Conservation (phyloP, 352 stramenopile genomes). For the Aphanomyces euteiches region DNA sequence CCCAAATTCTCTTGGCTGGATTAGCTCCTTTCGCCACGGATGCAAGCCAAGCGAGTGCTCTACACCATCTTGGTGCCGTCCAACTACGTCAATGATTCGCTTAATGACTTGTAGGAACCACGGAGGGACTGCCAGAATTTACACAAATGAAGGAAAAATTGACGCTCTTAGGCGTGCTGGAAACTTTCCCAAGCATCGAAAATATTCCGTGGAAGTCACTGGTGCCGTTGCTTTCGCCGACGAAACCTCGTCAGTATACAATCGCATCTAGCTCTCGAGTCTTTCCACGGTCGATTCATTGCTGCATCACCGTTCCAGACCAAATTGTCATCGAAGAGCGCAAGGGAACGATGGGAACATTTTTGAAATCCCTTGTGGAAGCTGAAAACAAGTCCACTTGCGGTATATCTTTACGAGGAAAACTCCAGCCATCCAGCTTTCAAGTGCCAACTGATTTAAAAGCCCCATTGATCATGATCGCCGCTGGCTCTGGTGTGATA, state of each 20-base stretch:
- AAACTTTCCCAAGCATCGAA: not conserved
- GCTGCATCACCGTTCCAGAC: constrained; percentile 1
- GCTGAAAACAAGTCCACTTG: not conserved
- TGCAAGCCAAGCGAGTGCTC: not conserved
- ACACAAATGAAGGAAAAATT: not conserved
- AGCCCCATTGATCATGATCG: constrained; percentile 5
- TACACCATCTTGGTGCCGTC: not conserved
- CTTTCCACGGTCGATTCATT: not conserved
- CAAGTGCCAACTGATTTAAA: not conserved
- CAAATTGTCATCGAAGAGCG: not conserved
- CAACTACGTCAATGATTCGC: too few relatives aligned
- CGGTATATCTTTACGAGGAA: not conserved
- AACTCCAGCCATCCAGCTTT: not conserved
- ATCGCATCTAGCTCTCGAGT: constrained; percentile 1
- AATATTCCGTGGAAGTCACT: too few relatives aligned
- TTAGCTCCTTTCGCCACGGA: not conserved
- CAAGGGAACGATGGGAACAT: constrained; percentile 10
- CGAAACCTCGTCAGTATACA: constrained; percentile 7
- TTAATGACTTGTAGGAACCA: not conserved
- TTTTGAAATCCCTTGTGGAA: not conserved
- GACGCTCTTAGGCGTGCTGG: constrained; percentile 7
- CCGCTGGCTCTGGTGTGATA: constrained; percentile 2
- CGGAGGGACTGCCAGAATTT: not conserved
- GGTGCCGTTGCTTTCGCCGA: not conserved
- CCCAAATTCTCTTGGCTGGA: not conserved